Evolutionary conservation across 2,329 filamentous ascomycete genomes (phyloP), one percentile per base, ranked within the genome.

Genomic region (Xylaria sp.): DNA sequence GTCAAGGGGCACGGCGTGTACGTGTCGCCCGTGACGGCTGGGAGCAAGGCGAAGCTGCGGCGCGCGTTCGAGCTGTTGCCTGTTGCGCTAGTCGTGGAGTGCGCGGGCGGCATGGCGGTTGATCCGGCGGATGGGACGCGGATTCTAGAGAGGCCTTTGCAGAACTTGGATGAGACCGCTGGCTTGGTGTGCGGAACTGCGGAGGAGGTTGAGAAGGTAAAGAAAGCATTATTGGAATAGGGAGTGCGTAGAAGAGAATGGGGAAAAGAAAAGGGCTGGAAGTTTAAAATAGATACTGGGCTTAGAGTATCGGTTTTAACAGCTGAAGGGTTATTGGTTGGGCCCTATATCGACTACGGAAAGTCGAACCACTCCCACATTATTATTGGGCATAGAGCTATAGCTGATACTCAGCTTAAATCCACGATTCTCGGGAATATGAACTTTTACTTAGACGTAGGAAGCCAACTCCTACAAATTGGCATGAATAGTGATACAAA

Each of bases 1-100:
- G 83, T 86, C 67, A 90, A 90, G 76, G 86, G 87, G 0, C 87
- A 90, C 62, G 88, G 88, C 1, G 75, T 90, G 0, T 90, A 90
- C 72, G 74, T 89, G 1, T 87, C 84, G 1, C 88, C 88, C 0
- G 86, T 88, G 4, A 86, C 86, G 1, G 74, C 69, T 0, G 75
- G 74, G 9, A 87, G 83, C 72, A 81, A 80, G 70, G 86, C 88
- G 0, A 90, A 90, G 81, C 76, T 90, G 67, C 80, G 88, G 39
- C 78, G 85, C 6, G 76, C 90, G 32, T 90, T 88, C 67, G 88
- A 90, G 78, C 74, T 90, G 21, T 83, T 82, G 55, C 88, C 88
- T 1, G 77, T 90, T n/a, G 88, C 88, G 0, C 77, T 90, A 30
- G 77, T 90, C 1, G 71, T 90, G 0, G 88, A 90, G 76, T 89